These are phyloP conservation scores for Solanum pinnatisectum DNA, from an alignment of 257 asterid genomes.

Conservation along the genomic window DNA sequence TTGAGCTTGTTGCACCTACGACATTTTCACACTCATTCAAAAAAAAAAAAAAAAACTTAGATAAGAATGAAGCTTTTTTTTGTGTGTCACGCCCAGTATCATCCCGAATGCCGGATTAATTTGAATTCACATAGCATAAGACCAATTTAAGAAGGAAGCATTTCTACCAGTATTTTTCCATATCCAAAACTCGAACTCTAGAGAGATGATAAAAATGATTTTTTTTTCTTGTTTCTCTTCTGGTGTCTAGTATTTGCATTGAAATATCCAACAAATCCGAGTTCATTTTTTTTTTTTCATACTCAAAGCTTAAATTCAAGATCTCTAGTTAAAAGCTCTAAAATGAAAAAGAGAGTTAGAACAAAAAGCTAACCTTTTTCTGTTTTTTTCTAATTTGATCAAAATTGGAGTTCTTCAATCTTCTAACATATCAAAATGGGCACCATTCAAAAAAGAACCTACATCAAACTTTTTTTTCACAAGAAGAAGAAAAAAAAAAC, in stretches of 20 bases:
- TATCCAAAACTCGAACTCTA: neutral
- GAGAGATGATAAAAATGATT: neutral
- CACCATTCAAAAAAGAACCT: neutral
- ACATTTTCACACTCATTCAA: neutral
- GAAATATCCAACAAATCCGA: neutral
- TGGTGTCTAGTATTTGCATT: no score
- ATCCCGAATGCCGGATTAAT: neutral
- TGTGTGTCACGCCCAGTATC: no score
- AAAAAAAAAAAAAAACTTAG: no score
- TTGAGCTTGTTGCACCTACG: neutral
- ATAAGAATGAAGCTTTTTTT: no score
- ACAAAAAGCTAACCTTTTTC: neutral
- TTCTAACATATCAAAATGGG: neutral
- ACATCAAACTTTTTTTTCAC: neutral
- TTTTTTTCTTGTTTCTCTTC: no score
- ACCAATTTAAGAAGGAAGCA: neutral
- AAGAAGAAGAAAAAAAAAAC: no score
- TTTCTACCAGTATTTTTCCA: rapidly evolving
- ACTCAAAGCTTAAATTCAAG: rapidly evolving
- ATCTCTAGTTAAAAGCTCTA: rapidly evolving
- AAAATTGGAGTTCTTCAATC: neutral
- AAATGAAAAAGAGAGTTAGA: neutral
- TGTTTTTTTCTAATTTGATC: neutral
- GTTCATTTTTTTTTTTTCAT: no score
- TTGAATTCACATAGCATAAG: no score